Evolutionary conservation across 495 filamentous ascomycete species (phyloP).

Genomic region (Coniosporium apollinis): DNA sequence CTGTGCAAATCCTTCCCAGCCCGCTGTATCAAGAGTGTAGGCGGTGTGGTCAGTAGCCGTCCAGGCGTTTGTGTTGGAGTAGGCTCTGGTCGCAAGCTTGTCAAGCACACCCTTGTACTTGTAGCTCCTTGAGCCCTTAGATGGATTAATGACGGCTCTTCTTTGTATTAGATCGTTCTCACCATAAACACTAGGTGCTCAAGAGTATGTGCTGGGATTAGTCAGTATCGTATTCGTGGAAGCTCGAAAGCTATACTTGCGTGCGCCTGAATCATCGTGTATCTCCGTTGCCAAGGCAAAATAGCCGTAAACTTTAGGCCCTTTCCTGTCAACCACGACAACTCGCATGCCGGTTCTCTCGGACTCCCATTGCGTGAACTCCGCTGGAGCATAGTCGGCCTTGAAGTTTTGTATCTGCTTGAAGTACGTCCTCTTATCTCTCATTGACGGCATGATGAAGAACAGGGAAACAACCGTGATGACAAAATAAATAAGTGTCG

Average conservation of each 20-base stretch:
- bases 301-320: conserved; percentile 85
- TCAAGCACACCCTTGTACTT: conserved; percentile 88
- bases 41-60: conserved; percentile 92
- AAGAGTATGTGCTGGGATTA: conserved; percentile 57
- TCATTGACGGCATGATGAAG: conserved; percentile 9
- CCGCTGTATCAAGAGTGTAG: conserved; percentile 85
- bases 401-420: conserved; percentile 69
- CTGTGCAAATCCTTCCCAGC: conserved; percentile 90
- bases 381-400: conserved; percentile 70
- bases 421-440: conserved; percentile 36
- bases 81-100: conserved; percentile 80
- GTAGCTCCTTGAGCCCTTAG: conserved; percentile 72
- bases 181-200: conserved; percentile 93
- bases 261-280: conserved; percentile 86
- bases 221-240: not conserved
- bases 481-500: no score
- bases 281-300: conserved; percentile 96
- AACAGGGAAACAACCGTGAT: no score
- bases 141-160: not conserved
- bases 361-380: conserved; percentile 76
- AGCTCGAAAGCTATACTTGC: no score
- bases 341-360: conserved; percentile 85
- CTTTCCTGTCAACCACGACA: conserved; percentile 76
- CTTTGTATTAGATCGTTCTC: not conserved
- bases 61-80: conserved; percentile 92